phyloP scores from a whole-genome alignment of 352 stramenopile species.

The Phytophthora agathidicida region DNA sequence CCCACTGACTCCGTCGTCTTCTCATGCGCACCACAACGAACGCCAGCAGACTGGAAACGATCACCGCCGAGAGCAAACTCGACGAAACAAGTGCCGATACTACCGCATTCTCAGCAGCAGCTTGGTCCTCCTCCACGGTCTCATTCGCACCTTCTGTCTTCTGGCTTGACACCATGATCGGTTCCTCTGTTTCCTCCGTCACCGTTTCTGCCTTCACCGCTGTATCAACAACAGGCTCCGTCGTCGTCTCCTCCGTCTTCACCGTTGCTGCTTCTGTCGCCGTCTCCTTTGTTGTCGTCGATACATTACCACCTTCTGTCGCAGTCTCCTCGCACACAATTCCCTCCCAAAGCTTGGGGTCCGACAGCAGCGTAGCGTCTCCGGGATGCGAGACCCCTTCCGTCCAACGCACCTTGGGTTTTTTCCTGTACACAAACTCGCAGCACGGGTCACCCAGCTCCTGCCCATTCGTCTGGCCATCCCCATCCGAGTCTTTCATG shows the following conservation, averaged over 20 bases:
- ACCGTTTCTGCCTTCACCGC: conserved; percentile 1
- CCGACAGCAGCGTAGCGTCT: conserved; percentile 23
- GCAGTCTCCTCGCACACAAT: conserved; percentile 16
- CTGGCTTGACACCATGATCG: conserved; percentile 15
- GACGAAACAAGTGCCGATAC: not conserved
- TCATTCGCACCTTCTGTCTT: conserved; percentile 27
- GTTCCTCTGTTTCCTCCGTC: conserved; percentile 24
- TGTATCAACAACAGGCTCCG: too few relatives aligned
- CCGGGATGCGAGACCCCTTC: conserved; percentile 30
- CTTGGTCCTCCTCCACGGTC: conserved; percentile 5
- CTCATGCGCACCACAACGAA: conserved; percentile 19
- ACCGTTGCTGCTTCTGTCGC: not conserved
- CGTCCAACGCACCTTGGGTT: conserved; percentile 26
- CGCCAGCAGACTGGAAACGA: conserved; percentile 9
- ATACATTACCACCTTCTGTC: not conserved
- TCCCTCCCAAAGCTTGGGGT: conserved; percentile 31
- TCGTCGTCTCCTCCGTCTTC: not conserved
- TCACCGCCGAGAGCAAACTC: conserved; percentile 14
- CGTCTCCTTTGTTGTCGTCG: not conserved
- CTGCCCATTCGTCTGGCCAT: conserved; percentile 38
- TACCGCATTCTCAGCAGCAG: not conserved
- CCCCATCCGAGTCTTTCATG: conserved; percentile 36
- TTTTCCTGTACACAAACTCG: conserved; percentile 25
- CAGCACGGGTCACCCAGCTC: conserved; percentile 37
- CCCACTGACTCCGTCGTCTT: conserved; percentile 23